Percentiles rank a stretch among this genome's conserved stretches.
phyloP scores from a whole-genome alignment of 257 asterid species.

The Ilex aquifolium region DNA sequence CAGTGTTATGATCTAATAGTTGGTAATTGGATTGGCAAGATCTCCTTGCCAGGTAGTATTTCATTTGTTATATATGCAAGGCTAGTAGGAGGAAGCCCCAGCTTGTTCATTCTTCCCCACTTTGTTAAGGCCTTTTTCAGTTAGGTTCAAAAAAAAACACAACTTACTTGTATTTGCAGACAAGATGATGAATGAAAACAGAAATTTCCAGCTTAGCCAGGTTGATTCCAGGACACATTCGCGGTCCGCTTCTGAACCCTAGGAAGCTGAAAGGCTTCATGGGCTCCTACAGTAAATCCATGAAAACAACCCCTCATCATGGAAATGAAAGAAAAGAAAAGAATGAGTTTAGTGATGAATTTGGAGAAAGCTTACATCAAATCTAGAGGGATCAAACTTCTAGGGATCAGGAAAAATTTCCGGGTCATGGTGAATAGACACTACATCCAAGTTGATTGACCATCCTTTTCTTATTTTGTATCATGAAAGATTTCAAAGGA shows the following conservation, averaged over 20 bases:
- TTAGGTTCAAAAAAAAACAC: background rate
- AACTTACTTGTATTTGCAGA: conserved; percentile 70
- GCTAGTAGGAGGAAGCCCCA: too few relatives aligned
- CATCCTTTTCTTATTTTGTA: conserved; percentile 67
- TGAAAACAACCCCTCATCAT: background rate
- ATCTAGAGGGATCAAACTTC: conserved; percentile 77
- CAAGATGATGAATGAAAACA: conserved; percentile 72
- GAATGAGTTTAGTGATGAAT: conserved; percentile 3
- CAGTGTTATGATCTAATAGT: too few relatives aligned
- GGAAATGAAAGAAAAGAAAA: background rate
- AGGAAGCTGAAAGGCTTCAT: conserved; percentile 73
- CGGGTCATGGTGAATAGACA: conserved; percentile 80
- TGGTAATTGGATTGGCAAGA: too few relatives aligned
- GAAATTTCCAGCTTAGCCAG: conserved; percentile 75
- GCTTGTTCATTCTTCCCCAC: too few relatives aligned
- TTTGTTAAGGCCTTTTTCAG: too few relatives aligned
- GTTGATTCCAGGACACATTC: conserved; percentile 93
- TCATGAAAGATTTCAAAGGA: conserved; percentile 25
- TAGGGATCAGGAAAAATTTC: conserved; percentile 50
- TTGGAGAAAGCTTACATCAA: conserved; percentile 35
- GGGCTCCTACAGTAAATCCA: conserved; percentile 43
- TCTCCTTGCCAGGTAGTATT: too few relatives aligned
- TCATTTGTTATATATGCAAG: too few relatives aligned
- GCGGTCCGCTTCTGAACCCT: conserved; percentile 79
- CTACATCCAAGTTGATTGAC: conserved; percentile 78